Conservation (phyloP, 495 filamentous ascomycete species). For the Annulohypoxylon stygium region DNA sequence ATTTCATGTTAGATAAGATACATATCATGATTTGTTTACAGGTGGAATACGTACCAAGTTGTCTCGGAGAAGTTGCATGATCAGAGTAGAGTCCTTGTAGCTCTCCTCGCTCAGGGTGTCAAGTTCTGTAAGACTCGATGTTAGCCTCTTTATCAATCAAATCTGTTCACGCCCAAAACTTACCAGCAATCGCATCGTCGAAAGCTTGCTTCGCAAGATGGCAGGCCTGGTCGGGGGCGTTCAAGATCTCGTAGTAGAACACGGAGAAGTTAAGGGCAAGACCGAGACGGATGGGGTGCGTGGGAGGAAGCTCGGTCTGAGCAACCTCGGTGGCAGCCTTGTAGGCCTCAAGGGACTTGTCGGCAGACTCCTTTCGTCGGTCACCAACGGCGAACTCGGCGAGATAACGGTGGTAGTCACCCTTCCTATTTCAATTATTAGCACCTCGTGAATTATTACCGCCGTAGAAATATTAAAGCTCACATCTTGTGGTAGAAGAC, state of each 20-base stretch:
- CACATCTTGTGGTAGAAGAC: slow-evolving; percentile 99
- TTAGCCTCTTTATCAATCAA: slow-evolving; percentile 37
- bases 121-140: slow-evolving; percentile 73
- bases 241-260: slow-evolving; percentile 99
- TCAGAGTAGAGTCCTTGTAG: slow-evolving; percentile 99
- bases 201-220: slow-evolving; percentile 99
- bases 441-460: slow-evolving; percentile 15
- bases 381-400: slow-evolving; percentile 98
- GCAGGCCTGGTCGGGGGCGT: slow-evolving; percentile 98
- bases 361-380: slow-evolving; percentile 96
- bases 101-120: slow-evolving; percentile 99
- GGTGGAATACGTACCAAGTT: slow-evolving; percentile 80
- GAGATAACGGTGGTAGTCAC: slow-evolving; percentile 99
- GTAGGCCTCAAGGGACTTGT: slow-evolving; percentile 97
- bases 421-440: slow-evolving; percentile 79
- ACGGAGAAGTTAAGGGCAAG: slow-evolving; percentile 99
- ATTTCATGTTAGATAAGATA: slow-evolving; percentile 32
- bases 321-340: slow-evolving; percentile 98
- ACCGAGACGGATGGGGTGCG: slow-evolving; percentile 98
- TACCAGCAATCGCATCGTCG: slow-evolving; percentile 98
- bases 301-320: slow-evolving; percentile 96
- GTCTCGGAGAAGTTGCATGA: slow-evolving; percentile 99
- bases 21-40: background rate
- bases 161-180: slow-evolving; percentile 47
- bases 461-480: slow-evolving; percentile 47